Evolutionary conservation across 257 asterid species (phyloP), one percentile per base, ranked within the genome.

Genomic region (Ilex asprella): DNA sequence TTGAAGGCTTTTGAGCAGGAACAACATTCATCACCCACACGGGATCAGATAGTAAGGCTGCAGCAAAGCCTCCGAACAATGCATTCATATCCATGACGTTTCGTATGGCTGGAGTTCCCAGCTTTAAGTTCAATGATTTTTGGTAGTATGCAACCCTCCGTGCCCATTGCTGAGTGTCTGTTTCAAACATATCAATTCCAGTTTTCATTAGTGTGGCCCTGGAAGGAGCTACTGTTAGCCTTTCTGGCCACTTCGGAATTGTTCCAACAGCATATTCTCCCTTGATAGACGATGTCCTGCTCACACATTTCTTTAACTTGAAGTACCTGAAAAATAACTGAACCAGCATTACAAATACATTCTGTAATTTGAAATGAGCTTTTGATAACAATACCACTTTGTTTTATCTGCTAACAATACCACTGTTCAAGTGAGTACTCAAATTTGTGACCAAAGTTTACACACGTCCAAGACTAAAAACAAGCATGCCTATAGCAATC

Each of bases 31-130:
- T 93, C 73, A 93, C 99, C 99, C 99, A 93, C 43, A 85, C 88
- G 56, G 97, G 96, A 77, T 87, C 92, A 51, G 85, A 73, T 52
- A 73, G 39, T 59, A 89, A 65, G 56, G 95, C 88, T 4, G 96
- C 89, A 31, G 97, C 97, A 82, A 93, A 93, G 46, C 99, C 95
- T 73, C 97, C 96, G 61, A 89, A 89, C 68, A 87, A 79, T 7
- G 99, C 99, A 59, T 93, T 90, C 99, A 89, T 87, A 82, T 93
- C 99, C 99, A 93, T 85, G 75, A 87, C 91, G 61, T 93, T 93
- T 56, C 99, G 82, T 64, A 93, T 67, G 35, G 92, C 77, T 58
- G 97, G 68, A 59, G 94, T 85, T 69, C 99, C 97, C 55, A 93
- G 63, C 69, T 89, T 82, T 61, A 93, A 53, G 67, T 85, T 82